Evolutionary conservation across 140 eudicot genomes (phyloP).

Genomic region (Eryngium alpinum): DNA sequence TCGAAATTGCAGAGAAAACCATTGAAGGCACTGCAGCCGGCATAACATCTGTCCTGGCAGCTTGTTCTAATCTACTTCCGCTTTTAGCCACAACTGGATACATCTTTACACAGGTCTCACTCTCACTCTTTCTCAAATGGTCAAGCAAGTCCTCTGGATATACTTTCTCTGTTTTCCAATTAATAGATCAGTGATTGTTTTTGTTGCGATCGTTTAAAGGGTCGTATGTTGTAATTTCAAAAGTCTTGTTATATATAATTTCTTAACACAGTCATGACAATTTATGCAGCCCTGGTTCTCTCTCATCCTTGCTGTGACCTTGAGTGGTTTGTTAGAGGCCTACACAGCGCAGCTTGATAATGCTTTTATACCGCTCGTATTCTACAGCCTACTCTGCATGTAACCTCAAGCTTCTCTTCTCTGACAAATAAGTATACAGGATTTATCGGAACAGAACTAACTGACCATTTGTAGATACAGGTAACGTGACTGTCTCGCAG

Average conservation of each 20-base stretch:
- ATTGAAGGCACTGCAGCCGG: slow-evolving; percentile 99
- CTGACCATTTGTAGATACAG: neutral
- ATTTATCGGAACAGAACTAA: neutral
- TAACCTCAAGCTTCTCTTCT: slow-evolving; percentile 22
- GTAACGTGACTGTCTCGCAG: neutral
- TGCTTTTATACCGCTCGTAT: slow-evolving; percentile 90
- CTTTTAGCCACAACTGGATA: slow-evolving; percentile 78
- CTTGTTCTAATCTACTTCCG: slow-evolving; percentile 82
- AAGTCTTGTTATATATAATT: neutral
- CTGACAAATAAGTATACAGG: neutral
- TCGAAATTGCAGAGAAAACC: slow-evolving; percentile 60
- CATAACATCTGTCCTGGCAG: slow-evolving; percentile 82
- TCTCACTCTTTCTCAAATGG: slow-evolving; percentile 6
- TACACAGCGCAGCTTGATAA: slow-evolving; percentile 97
- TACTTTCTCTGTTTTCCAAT: neutral
- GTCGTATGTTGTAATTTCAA: too few species aligned
- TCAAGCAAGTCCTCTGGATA: neutral
- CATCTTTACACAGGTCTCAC: slow-evolving; percentile 67
- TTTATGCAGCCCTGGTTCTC: slow-evolving; percentile 83
- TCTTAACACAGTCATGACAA: neutral
- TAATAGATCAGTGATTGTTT: neutral
- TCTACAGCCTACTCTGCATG: slow-evolving; percentile 89
- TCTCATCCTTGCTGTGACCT: slow-evolving; percentile 72
- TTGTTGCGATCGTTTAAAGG: too few species aligned
- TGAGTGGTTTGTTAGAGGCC: slow-evolving; percentile 87